A percentile compares a stretch with the other conserved stretches of the same genome.
phyloP scores from a whole-genome alignment of 148 eudicot genomes.

The Fagopyrum esculentum region DNA sequence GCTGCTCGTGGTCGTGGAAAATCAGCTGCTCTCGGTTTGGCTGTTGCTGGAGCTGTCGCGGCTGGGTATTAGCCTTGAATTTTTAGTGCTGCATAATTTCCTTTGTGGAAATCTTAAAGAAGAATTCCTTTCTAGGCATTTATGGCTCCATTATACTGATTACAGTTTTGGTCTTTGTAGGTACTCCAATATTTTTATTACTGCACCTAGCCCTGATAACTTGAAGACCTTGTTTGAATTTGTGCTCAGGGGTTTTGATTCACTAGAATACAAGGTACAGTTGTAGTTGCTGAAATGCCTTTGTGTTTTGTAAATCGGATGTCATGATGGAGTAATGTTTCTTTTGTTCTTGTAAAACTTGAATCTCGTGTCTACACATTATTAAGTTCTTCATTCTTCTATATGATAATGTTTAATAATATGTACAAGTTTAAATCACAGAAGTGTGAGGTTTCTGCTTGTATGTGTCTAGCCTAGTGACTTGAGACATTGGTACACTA shows the following conservation, averaged over 20 bases:
- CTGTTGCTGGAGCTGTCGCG: conserved; percentile 91
- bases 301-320: background rate
- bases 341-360: background rate
- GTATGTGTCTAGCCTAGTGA: background rate
- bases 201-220: conserved; percentile 97
- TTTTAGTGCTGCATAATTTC: background rate
- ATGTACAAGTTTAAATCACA: background rate
- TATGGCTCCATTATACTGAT: background rate
- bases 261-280: conserved; percentile 78
- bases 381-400: background rate
- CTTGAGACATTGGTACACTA: background rate
- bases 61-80: conserved; percentile 53
- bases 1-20: conserved; percentile 98
- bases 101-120: background rate
- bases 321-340: background rate
- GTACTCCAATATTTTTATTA: conserved; percentile 85
- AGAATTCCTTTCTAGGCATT: background rate
- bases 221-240: conserved; percentile 87
- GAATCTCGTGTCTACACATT: background rate
- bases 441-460: background rate
- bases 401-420: background rate
- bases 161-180: conserved; percentile 24
- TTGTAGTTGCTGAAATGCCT: background rate
- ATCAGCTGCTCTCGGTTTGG: conserved; percentile 92
- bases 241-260: conserved; percentile 68